These are phyloP conservation scores for Croton laevigatus DNA, from an alignment of 441 rosid genomes.

Conservation along the genomic window DNA sequence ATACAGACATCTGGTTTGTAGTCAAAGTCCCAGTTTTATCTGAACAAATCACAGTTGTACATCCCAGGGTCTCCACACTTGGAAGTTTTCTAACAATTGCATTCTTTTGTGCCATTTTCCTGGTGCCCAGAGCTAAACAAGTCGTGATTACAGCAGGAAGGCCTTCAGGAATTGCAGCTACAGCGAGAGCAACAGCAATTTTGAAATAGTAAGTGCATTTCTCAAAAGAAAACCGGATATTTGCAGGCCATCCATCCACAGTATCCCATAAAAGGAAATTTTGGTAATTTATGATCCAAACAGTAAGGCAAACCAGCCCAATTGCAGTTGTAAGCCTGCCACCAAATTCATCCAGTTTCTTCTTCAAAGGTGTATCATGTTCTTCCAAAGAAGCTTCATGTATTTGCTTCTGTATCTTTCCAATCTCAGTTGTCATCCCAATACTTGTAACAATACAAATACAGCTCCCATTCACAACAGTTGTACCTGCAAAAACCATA, in stretches of 20 bases:
- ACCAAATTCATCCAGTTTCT: constrained; percentile 86
- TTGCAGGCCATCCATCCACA: constrained; percentile 65
- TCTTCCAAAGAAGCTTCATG: constrained; percentile 84
- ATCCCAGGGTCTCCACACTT: constrained; percentile 91
- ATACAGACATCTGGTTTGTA: constrained; percentile 88
- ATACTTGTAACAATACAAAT: constrained; percentile 57
- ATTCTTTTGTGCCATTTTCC: constrained; percentile 94
- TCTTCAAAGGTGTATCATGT: constrained; percentile 78
- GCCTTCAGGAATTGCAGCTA: constrained; percentile 98
- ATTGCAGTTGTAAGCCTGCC: constrained; percentile 68
- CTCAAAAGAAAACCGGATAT: constrained; percentile 66
- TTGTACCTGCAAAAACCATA: constrained; percentile 82
- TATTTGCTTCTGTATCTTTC: constrained; percentile 84
- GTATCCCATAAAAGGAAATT: constrained; percentile 75
- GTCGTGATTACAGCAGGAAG: constrained; percentile 95
- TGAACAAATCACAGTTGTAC: constrained; percentile 91
- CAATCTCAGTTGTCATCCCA: constrained; percentile 87
- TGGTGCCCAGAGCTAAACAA: constrained; percentile 80
- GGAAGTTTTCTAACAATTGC: constrained; percentile 89
- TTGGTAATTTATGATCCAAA: constrained; percentile 80
- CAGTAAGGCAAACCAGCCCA: constrained; percentile 67
- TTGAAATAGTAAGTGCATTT: constrained; percentile 92
- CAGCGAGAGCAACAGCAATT: constrained; percentile 88
- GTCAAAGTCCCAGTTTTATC: constrained; percentile 93
- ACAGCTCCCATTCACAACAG: constrained; percentile 81